Percentiles rank a stretch among this genome's conserved stretches.
phyloP scores from a whole-genome alignment of 2,329 filamentous ascomycete genomes.

The Capronia coronata region DNA sequence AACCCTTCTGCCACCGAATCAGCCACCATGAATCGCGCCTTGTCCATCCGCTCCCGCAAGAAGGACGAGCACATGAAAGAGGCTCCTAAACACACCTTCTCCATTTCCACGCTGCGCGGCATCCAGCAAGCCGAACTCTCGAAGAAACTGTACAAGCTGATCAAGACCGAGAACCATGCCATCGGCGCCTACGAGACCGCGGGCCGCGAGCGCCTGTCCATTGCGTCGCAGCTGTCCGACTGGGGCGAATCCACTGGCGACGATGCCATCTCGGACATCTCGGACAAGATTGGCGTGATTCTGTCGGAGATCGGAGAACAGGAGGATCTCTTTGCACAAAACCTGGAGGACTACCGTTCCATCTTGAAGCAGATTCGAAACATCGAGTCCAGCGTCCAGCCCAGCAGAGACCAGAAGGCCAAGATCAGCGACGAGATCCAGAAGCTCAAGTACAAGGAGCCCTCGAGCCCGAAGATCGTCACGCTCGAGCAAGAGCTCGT shows the following conservation, averaged over 20 bases:
- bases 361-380: constrained; percentile 89
- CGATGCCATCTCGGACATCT: constrained; percentile 78
- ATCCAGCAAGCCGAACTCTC: constrained; percentile 80
- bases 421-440: constrained; percentile 92
- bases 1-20: neutral
- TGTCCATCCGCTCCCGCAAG: constrained; percentile 37
- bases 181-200: constrained; percentile 79
- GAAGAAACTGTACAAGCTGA: constrained; percentile 80
- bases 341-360: constrained; percentile 74
- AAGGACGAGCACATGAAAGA: constrained; percentile 32
- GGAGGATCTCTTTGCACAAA: constrained; percentile 80
- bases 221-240: constrained; percentile 86
- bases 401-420: constrained; percentile 74
- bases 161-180: constrained; percentile 89
- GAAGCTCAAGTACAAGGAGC: constrained; percentile 86
- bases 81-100: constrained; percentile 63
- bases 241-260: constrained; percentile 93
- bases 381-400: constrained; percentile 91
- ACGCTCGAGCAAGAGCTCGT: constrained; percentile 94
- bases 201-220: constrained; percentile 72
- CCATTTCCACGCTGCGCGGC: constrained; percentile 77
- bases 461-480: constrained; percentile 70
- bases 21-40: constrained; percentile 38
- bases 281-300: constrained; percentile 91
- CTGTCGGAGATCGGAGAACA: constrained; percentile 89